Base-by-base conservation (phyloP, 345 rosid genomes). In the Eucalyptus tenuipes region DNA sequence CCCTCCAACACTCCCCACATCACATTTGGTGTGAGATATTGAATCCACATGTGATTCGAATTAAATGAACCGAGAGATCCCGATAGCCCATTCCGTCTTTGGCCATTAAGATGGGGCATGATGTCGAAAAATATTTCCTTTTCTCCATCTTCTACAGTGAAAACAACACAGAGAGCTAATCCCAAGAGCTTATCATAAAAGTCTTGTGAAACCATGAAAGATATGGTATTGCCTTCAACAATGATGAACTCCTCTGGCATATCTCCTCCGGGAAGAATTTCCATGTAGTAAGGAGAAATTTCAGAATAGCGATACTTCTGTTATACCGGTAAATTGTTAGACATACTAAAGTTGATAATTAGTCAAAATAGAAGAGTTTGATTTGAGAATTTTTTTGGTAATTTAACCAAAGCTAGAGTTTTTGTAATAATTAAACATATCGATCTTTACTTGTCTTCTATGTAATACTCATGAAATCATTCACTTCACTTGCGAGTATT, bases 271-370 rank as follows among this genome's bases (percentile, higher is more conserved):
- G 45, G 47, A 13, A 37, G 8, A 37, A 40, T 25, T 6, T 20
- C 3, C 4, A 4, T 37, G 27, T 18, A 18, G 24, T 0, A 0
- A 8, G 2, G 1, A 52, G 25, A 0, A 52, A 52, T 7, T 3
- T 3, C 5, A 7, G 1, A 7, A 52, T 52, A 52, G 24, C 24
- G 57, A 0, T 0, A 7, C 57, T 52, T 0, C 24, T 52, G 24
- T 52, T 1, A 52, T 52, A 52, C 57, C 25, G 0, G 4, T 52
- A 52, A 18, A 18, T 52, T 52, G 57, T 18, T 52, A 52, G 57
- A 52, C 2, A 2, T 52, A 52, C 57, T 18, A 7, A 52, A 52
- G 57, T 52, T 52, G 25, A 18, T 52, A 52, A 52, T 18, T 18
- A 52, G 57, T 18, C 0, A 18, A 52, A 52, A 52, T 52, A 52